A percentile compares a stretch with the other conserved stretches of the same genome.
Evolutionary conservation across 805 yeast species (phyloP).

Genomic region (Candida easanensis): DNA sequence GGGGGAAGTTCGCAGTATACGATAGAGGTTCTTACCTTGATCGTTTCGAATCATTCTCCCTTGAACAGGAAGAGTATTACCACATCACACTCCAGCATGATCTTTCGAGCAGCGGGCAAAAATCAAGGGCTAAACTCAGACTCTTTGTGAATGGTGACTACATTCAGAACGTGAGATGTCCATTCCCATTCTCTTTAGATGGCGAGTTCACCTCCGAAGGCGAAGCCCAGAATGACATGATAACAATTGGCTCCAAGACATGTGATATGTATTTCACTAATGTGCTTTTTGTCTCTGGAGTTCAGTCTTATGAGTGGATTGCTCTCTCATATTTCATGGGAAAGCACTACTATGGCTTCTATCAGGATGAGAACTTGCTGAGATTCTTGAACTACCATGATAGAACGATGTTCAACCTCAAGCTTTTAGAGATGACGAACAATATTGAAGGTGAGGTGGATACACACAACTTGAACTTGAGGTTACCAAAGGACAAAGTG

Average conservation of each 20-base stretch:
- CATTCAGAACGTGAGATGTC: slow-evolving; percentile 21
- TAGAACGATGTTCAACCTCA: slow-evolving; percentile 35
- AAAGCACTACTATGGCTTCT: slow-evolving; percentile 47
- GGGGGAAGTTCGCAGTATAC: slow-evolving; percentile 31
- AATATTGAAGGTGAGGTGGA: slow-evolving; percentile 20
- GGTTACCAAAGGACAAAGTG: slow-evolving; percentile 17
- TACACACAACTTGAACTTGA: slow-evolving; percentile 17
- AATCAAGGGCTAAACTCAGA: slow-evolving; percentile 17
- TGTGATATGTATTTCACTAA: slow-evolving; percentile 27
- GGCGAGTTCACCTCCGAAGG: slow-evolving; percentile 3
- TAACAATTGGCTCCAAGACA: slow-evolving; percentile 16
- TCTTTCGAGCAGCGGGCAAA: slow-evolving; percentile 11
- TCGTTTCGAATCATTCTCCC: slow-evolving; percentile 16
- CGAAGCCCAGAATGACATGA: not conserved
- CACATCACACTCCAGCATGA: slow-evolving; percentile 22
- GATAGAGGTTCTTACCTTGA: slow-evolving; percentile 10
- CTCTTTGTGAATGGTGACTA: slow-evolving; percentile 18
- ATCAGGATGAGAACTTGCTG: slow-evolving; percentile 36
- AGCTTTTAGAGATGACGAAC: slow-evolving; percentile 31
- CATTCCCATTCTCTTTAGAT: slow-evolving; percentile 16
- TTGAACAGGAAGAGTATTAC: slow-evolving; percentile 19
- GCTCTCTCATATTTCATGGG: slow-evolving; percentile 45
- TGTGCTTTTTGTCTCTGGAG: slow-evolving; percentile 36
- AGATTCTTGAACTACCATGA: slow-evolving; percentile 39
- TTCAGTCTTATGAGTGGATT: slow-evolving; percentile 50